These are phyloP conservation scores for Cyathus olla DNA, from an alignment of 1,284 basidiomycete species.

Conservation along the genomic window DNA sequence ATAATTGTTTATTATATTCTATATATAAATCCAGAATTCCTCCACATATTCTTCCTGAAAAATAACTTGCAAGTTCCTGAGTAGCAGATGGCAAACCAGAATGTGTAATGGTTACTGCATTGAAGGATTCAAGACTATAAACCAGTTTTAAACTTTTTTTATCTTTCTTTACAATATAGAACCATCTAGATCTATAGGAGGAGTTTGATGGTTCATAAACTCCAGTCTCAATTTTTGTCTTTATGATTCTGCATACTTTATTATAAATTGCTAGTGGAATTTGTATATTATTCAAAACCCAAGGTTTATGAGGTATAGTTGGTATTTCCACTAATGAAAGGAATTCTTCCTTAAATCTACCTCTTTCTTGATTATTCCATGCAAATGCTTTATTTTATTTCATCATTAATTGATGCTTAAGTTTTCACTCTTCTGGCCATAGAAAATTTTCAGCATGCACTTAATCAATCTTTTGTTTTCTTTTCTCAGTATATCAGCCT, in stretches of 20 bases:
- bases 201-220: slow-evolving; percentile 43
- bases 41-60: slow-evolving; percentile 16
- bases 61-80: slow-evolving; percentile 12
- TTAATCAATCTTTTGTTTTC: slow-evolving; percentile 24
- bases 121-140: slow-evolving; percentile 46
- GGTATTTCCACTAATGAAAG: slow-evolving; percentile 22
- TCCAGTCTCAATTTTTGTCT: slow-evolving; percentile 38
- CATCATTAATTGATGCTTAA: slow-evolving; percentile 41
- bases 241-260: slow-evolving; percentile 38
- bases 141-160: slow-evolving; percentile 34
- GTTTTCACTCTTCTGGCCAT: slow-evolving; percentile 30
- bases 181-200: slow-evolving; percentile 48
- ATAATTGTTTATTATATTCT: slow-evolving; percentile 32
- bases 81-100: slow-evolving; percentile 15
- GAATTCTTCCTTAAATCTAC: slow-evolving; percentile 20
- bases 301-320: slow-evolving; percentile 33
- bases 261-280: slow-evolving; percentile 31
- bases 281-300: slow-evolving; percentile 28
- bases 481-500: slow-evolving; percentile 42
- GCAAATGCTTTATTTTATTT: slow-evolving; percentile 41
- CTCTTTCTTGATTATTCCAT: slow-evolving; percentile 36
- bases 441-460: slow-evolving; percentile 37
- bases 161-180: slow-evolving; percentile 51
- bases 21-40: slow-evolving; percentile 26
- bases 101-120: slow-evolving; percentile 43